A percentile compares a stretch with the other conserved stretches of the same genome.
phyloP scores from a whole-genome alignment of 2,329 filamentous ascomycete species.

The Hawksworthiomyces lignivorus region DNA sequence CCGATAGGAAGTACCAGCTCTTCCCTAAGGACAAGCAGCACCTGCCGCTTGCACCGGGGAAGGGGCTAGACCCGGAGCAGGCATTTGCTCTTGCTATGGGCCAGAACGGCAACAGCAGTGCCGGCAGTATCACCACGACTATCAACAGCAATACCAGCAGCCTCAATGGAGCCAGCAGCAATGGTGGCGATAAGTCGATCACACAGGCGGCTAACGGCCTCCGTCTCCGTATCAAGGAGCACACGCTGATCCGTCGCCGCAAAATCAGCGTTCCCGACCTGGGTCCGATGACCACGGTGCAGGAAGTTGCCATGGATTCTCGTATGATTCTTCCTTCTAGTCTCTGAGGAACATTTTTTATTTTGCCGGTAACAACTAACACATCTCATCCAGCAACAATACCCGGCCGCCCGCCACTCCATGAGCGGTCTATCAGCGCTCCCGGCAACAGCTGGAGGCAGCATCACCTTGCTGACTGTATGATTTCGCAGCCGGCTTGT shows the following conservation, averaged over 20 bases:
- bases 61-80: constrained; percentile 43
- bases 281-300: constrained; percentile 61
- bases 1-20: constrained; percentile 53
- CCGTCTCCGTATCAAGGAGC: constrained; percentile 49
- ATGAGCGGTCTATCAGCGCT: constrained; percentile 58
- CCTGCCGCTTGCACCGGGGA: constrained; percentile 29
- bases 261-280: constrained; percentile 59
- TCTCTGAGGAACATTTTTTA: too few relatives aligned
- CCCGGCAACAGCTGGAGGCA: constrained; percentile 44
- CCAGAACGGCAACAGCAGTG: constrained; percentile 18
- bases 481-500: constrained; percentile 22
- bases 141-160: background rate
- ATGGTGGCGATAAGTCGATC: background rate
- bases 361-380: constrained; percentile 15
- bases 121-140: background rate
- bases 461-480: constrained; percentile 32
- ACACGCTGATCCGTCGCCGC: constrained; percentile 48
- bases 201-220: constrained; percentile 20
- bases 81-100: constrained; percentile 36
- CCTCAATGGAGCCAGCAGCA: background rate
- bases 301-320: constrained; percentile 61
- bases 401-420: constrained; percentile 55
- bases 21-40: constrained; percentile 48
- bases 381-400: constrained; percentile 48
- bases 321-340: constrained; percentile 42